Evolutionary conservation across 1,139 yeast genomes (phyloP).

Genomic region (Suhomyces coccinellae): DNA sequence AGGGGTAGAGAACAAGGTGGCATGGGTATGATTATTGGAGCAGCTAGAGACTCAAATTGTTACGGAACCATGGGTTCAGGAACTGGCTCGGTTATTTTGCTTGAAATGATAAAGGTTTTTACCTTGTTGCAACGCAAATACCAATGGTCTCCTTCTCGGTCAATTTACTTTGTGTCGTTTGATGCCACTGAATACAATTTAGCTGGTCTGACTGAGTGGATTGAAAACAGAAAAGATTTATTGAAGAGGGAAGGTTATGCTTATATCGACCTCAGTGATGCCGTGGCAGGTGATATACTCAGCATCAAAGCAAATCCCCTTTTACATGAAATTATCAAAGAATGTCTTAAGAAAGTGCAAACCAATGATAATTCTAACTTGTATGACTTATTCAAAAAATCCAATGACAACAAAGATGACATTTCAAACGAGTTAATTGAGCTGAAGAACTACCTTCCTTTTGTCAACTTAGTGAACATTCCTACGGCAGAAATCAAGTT

Average conservation of each 20-base stretch:
- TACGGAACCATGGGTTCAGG: conserved; percentile 73
- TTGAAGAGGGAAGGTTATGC: conserved; percentile 65
- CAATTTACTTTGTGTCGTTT: conserved; percentile 82
- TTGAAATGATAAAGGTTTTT: conserved; percentile 71
- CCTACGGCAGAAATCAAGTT: conserved; percentile 67
- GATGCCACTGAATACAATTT: conserved; percentile 81
- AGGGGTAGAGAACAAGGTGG: conserved; percentile 80
- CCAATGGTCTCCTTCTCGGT: conserved; percentile 83
- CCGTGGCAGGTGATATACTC: conserved; percentile 62
- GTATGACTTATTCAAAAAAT: conserved; percentile 30
- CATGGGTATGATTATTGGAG: conserved; percentile 76
- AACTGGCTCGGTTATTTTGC: conserved; percentile 72
- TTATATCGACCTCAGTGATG: conserved; percentile 76
- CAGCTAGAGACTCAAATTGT: conserved; percentile 78
- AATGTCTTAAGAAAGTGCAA: conserved; percentile 40
- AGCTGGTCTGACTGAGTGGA: conserved; percentile 85
- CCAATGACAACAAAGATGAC: conserved; percentile 27
- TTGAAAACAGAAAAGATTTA: conserved; percentile 55
- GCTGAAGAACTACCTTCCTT: conserved; percentile 69
- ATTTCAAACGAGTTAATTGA: conserved; percentile 46
- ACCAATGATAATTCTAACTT: conserved; percentile 18
- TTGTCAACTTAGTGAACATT: conserved; percentile 61
- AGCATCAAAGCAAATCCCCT: conserved; percentile 68
- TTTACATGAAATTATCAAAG: conserved; percentile 46
- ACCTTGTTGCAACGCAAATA: conserved; percentile 63